Evolutionary conservation across 2,329 filamentous ascomycete genomes (phyloP), one percentile per base, ranked within the genome.

Genomic region (Magnaporthiopsis rhizophila): DNA sequence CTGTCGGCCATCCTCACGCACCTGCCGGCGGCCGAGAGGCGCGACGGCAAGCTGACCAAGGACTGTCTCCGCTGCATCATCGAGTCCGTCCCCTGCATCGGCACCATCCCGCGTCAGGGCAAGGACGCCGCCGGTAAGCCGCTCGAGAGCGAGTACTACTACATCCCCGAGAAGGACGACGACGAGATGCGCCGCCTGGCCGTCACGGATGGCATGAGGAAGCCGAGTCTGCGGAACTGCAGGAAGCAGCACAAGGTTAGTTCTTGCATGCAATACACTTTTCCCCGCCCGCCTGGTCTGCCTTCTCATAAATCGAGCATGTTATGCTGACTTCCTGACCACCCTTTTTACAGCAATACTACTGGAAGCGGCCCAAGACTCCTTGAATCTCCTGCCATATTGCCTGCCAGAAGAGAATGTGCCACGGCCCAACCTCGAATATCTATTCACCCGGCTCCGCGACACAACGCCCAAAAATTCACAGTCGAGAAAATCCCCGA

Each of bases 81-180:
- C 58, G 89, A 92, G 72, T 79, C 81, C 30, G 90, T 91, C 7
- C 76, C 84, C 11, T 97, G 92, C 73, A 87, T 98, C 67, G 95
- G 95, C 60, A 89, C 95, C 74, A 97, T 99, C 70, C 83, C 84
- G 62, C 89, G 95, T 56, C 89, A 94, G 74, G 95, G 95, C 73
- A 99, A 98, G 76, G 95, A 99, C 73, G 95, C 95, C 6, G 94
- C 95, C 0, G 95, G 95, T 69, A 95, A 97, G 79, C 80, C 89
- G 8, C 84, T 99, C 0, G 94, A 99, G 81, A 96, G 91, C 80
- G 93, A 99, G 75, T 98, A 96, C 75, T 98, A 98, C 77, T 99
- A 99, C 72, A 82, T 97, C 9, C 90, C 93, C 0, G 94, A 98
- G 75, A 83, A 87, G 71, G 95, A 99, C 73, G 80, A 83, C 2